phyloP scores from a whole-genome alignment of 2,329 filamentous ascomycete genomes.

The Ascochyta rabiei region DNA sequence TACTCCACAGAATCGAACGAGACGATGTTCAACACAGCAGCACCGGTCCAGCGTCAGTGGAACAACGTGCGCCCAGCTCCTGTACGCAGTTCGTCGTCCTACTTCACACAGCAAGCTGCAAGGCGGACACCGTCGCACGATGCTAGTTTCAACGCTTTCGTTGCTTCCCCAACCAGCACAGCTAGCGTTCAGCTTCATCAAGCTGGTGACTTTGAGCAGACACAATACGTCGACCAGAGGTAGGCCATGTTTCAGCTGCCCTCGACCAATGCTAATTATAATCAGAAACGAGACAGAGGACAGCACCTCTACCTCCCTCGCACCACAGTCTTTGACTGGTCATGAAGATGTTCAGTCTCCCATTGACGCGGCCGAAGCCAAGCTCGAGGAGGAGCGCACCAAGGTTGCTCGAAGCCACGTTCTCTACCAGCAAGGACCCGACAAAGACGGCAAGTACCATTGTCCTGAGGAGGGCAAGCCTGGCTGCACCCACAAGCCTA shows the following conservation, averaged over 20 bases:
- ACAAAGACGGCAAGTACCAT: slow-evolving; percentile 83
- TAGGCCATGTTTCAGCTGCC: slow-evolving; percentile 7
- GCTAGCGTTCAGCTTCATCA: slow-evolving; percentile 34
- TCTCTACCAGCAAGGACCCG: slow-evolving; percentile 71
- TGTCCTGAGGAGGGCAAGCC: slow-evolving; percentile 81
- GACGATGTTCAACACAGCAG: slow-evolving; percentile 29
- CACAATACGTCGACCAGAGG: slow-evolving; percentile 27
- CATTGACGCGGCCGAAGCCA: slow-evolving; percentile 38
- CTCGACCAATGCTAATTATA: slow-evolving; percentile 5
- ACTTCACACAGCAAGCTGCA: slow-evolving; percentile 27
- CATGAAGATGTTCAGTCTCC: slow-evolving; percentile 39
- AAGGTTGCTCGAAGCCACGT: slow-evolving; percentile 60
- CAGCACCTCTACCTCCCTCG: slow-evolving; percentile 25
- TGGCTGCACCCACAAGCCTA: slow-evolving; percentile 86
- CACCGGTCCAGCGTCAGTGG: slow-evolving; percentile 29
- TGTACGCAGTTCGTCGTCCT: slow-evolving; percentile 38
- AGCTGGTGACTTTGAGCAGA: slow-evolving; percentile 31
- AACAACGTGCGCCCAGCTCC: slow-evolving; percentile 29
- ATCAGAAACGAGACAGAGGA: slow-evolving; percentile 38
- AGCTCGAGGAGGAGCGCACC: slow-evolving; percentile 47
- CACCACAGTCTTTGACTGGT: slow-evolving; percentile 35
- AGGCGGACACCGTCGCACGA: slow-evolving; percentile 35
- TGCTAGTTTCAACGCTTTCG: slow-evolving; percentile 31
- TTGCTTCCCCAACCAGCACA: slow-evolving; percentile 42
- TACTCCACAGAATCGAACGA: slow-evolving; percentile 30